These are phyloP conservation scores for Rhizoctonia solani DNA, from an alignment of 1,284 basidiomycete genomes.

Conservation along the genomic window DNA sequence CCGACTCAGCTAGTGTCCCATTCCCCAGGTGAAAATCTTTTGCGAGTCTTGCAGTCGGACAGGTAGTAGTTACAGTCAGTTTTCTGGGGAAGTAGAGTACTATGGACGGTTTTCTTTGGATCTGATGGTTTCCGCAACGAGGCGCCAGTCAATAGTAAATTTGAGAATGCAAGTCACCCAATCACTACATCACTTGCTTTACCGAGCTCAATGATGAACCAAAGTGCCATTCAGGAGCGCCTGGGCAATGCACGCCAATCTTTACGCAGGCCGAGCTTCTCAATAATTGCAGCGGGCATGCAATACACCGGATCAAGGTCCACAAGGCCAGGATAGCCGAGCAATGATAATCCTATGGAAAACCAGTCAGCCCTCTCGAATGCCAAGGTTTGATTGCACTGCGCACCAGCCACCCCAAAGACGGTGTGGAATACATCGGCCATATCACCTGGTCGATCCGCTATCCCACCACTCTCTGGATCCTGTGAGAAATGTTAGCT, in stretches of 20 bases:
- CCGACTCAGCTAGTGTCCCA: too few species aligned
- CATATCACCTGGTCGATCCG: constrained; percentile 92
- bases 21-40: too few species aligned
- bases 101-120: too few species aligned
- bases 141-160: too few species aligned
- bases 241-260: constrained; percentile 66
- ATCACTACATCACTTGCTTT: too few species aligned
- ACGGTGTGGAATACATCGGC: constrained; percentile 95
- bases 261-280: constrained; percentile 66
- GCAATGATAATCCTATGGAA: constrained; percentile 75
- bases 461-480: constrained; percentile 87
- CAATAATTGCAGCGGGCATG: constrained; percentile 83
- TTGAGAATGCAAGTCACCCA: too few species aligned
- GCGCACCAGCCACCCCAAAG: constrained; percentile 88
- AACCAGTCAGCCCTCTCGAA: not conserved
- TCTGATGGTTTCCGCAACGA: too few species aligned
- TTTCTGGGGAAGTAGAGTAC: too few species aligned
- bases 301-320: constrained; percentile 95
- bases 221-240: constrained; percentile 13
- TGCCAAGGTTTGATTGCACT: not conserved
- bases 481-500: constrained; percentile 58
- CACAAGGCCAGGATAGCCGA: constrained; percentile 83
- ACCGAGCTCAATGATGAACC: not conserved
- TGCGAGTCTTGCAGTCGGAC: too few species aligned
- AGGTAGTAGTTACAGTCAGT: too few species aligned